phyloP scores from a whole-genome alignment of 345 rosid species.

The Dimocarpus longan region DNA sequence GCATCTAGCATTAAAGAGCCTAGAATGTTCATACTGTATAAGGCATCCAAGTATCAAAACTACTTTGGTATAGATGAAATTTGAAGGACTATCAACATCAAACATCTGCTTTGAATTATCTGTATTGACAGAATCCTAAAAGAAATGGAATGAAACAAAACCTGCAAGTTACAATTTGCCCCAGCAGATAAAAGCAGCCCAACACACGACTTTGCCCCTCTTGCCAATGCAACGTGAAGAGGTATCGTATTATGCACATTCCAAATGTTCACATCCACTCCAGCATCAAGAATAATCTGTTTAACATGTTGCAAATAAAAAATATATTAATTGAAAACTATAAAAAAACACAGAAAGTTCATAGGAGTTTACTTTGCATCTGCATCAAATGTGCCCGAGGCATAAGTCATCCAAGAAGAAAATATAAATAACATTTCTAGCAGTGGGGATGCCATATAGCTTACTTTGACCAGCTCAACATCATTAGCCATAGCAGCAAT shows the following conservation, averaged over 20 bases:
- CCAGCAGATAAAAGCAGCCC: constrained; percentile 83
- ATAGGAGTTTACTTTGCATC: neutral
- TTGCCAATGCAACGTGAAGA: constrained; percentile 91
- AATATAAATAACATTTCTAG: neutral
- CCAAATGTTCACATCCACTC: constrained; percentile 87
- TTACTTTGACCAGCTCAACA: constrained; percentile 85
- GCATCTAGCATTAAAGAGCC: neutral
- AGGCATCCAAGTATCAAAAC: neutral
- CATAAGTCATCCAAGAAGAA: neutral
- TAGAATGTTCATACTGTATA: neutral
- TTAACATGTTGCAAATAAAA: constrained; percentile 24
- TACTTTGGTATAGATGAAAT: neutral
- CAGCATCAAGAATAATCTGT: constrained; percentile 93
- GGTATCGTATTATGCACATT: constrained; percentile 88
- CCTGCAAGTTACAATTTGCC: constrained; percentile 92
- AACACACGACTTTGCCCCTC: constrained; percentile 91
- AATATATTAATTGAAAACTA: constrained; percentile 18
- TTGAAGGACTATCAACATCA: neutral
- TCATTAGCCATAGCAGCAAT: constrained; percentile 92
- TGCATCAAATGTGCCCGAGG: neutral
- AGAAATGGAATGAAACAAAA: constrained; percentile 24
- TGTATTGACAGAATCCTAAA: constrained; percentile 1
- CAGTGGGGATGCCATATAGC: constrained; percentile 17
- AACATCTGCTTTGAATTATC: constrained; percentile 11
- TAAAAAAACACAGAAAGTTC: neutral